Evolutionary conservation across 495 filamentous ascomycete genomes (phyloP).

Genomic region (Pyronema domesticum): DNA sequence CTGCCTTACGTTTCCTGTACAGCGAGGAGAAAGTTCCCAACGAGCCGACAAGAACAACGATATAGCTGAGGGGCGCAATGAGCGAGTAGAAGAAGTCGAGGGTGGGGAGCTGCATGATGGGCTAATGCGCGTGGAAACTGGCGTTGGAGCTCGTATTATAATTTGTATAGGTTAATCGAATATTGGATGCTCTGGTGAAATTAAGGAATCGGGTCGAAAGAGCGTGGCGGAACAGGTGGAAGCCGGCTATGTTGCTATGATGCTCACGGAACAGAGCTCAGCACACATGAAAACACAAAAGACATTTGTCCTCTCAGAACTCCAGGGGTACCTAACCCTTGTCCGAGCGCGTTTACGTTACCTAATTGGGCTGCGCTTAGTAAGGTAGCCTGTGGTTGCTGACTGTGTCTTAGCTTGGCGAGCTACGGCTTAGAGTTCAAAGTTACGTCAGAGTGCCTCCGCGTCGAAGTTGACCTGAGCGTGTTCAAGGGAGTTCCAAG

Average conservation of each 20-base stretch:
- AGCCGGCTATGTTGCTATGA: slow-evolving; percentile 4
- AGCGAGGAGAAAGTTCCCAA: slow-evolving; percentile 79
- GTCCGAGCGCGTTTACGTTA: too few species aligned
- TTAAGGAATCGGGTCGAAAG: background rate
- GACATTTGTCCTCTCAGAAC: slow-evolving; percentile 4
- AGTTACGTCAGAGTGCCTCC: too few species aligned
- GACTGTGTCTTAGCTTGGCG: too few species aligned
- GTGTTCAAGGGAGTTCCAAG: too few species aligned
- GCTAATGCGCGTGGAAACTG: too few species aligned
- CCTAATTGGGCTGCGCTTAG: too few species aligned
- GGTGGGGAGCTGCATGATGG: too few species aligned
- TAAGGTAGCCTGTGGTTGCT: too few species aligned
- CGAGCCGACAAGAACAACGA: slow-evolving; percentile 68
- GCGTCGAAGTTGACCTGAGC: too few species aligned
- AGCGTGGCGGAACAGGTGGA: background rate
- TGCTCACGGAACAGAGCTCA: background rate
- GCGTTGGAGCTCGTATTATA: too few species aligned
- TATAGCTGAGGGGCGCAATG: slow-evolving; percentile 46
- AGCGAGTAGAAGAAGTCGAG: slow-evolving; percentile 10
- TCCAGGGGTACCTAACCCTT: background rate
- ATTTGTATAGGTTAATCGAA: background rate
- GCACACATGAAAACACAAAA: background rate
- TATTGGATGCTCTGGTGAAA: background rate
- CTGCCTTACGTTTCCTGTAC: slow-evolving; percentile 89
- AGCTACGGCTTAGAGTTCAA: too few species aligned